These are phyloP conservation scores for Neohortaea acidophila DNA, from an alignment of 495 filamentous ascomycete species.

Conservation along the genomic window DNA sequence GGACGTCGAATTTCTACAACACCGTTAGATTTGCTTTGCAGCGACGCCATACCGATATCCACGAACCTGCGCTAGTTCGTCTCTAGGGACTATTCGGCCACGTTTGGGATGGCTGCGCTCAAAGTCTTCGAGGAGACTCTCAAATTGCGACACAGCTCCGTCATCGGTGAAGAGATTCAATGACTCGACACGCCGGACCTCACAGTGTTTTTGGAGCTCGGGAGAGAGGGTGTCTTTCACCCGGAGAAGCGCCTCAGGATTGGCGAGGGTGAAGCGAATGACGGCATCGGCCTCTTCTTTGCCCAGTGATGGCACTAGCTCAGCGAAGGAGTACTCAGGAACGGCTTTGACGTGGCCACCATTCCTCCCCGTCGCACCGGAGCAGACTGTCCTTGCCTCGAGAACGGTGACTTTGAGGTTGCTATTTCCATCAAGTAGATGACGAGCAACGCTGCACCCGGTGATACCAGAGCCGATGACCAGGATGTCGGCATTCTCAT, in stretches of 20 bases:
- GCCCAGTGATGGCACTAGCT: background rate
- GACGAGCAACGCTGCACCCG: constrained; percentile 6
- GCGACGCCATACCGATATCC: constrained; percentile 21
- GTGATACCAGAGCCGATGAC: constrained; percentile 11
- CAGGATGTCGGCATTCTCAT: background rate
- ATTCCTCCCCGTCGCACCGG: constrained; percentile 18
- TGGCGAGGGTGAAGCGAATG: background rate
- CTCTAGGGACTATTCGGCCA: background rate
- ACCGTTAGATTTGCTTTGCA: background rate
- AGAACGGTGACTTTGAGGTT: constrained; percentile 24
- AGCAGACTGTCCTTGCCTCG: constrained; percentile 27
- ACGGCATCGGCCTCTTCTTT: background rate
- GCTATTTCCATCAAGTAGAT: constrained; percentile 1
- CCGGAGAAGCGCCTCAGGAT: background rate
- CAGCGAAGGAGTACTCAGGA: background rate
- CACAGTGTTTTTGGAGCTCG: background rate
- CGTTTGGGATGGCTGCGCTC: background rate
- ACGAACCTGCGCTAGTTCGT: constrained; percentile 12
- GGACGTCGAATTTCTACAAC: constrained; percentile 16
- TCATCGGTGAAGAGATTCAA: background rate
- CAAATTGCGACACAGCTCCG: background rate
- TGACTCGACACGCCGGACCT: background rate
- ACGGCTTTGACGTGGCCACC: constrained; percentile 2
- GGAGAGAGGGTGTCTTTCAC: background rate
- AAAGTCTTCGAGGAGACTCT: background rate